A percentile compares a stretch with the other conserved stretches of the same genome.
phyloP scores from a whole-genome alignment of 176 grass and related monocot species.

The Aegilops sharonensis region DNA sequence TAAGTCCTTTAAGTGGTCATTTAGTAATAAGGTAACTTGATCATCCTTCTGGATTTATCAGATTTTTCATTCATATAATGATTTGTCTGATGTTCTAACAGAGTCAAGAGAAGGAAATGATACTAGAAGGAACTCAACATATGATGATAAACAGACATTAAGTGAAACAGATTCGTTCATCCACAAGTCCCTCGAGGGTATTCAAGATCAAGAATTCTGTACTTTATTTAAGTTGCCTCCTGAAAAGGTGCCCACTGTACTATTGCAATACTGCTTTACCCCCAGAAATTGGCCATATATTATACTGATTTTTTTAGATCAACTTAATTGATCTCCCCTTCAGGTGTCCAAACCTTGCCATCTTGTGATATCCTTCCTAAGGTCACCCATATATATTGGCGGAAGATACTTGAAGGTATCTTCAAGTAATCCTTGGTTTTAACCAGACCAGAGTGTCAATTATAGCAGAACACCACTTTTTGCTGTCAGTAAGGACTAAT shows the following conservation, averaged over 20 bases:
- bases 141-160: conserved; percentile 42
- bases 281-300: neutral
- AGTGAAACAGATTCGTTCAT: conserved; percentile 59
- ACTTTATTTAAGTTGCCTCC: conserved; percentile 60
- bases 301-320: conserved; percentile 28
- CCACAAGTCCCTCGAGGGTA: conserved; percentile 59
- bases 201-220: conserved; percentile 68
- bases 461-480: neutral
- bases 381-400: conserved; percentile 76
- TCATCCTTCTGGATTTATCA: neutral
- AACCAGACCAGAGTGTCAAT: neutral
- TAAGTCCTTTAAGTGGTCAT: neutral
- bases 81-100: conserved; percentile 30
- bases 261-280: neutral
- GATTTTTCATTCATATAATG: neutral
- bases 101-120: conserved; percentile 38
- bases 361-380: conserved; percentile 60
- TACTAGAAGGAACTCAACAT: conserved; percentile 37
- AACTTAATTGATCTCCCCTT: conserved; percentile 25
- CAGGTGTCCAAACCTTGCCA: conserved; percentile 64
- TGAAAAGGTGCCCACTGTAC: conserved; percentile 48
- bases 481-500: neutral
- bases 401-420: conserved; percentile 95
- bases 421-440: neutral
- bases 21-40: neutral